Evolutionary conservation across 768 basidiomycete species (phyloP).

Genomic region (Paxillus involutus): DNA sequence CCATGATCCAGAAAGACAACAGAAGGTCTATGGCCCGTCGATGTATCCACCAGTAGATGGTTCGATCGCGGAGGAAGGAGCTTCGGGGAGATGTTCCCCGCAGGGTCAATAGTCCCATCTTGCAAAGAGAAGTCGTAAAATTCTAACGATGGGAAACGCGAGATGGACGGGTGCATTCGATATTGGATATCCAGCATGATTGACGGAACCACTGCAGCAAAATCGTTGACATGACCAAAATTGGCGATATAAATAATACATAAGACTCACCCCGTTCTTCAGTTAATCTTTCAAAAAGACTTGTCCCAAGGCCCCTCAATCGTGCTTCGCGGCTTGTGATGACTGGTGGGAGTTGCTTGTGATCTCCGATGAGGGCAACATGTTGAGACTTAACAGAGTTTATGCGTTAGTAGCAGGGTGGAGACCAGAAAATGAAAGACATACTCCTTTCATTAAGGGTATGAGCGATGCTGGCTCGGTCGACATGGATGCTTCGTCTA

Average conservation of each 20-base stretch:
- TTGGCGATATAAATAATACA: not conserved
- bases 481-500: constrained; percentile 96
- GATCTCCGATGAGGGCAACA: constrained; percentile 91
- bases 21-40: constrained; percentile 47
- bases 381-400: constrained; percentile 61
- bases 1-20: constrained; percentile 84
- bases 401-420: constrained; percentile 10
- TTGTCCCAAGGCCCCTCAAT: constrained; percentile 68
- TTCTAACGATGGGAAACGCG: constrained; percentile 79
- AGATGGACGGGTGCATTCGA: constrained; percentile 92
- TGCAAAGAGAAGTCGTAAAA: constrained; percentile 74
- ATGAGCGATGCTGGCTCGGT: constrained; percentile 92
- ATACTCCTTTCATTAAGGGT: constrained; percentile 90
- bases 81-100: constrained; percentile 44
- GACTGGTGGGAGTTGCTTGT: constrained; percentile 92
- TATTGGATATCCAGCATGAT: constrained; percentile 96
- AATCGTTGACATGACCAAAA: constrained; percentile 8
- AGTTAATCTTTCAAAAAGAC: constrained; percentile 89
- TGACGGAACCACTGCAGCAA: constrained; percentile 67
- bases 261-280: constrained; percentile 69
- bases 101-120: constrained; percentile 70
- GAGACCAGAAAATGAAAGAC: constrained; percentile 33
- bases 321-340: constrained; percentile 77
- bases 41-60: constrained; percentile 41
- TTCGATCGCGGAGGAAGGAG: constrained; percentile 64